Evolutionary conservation across 2,329 filamentous ascomycete species (phyloP).

Genomic region (Pestalotiopsis fici): DNA sequence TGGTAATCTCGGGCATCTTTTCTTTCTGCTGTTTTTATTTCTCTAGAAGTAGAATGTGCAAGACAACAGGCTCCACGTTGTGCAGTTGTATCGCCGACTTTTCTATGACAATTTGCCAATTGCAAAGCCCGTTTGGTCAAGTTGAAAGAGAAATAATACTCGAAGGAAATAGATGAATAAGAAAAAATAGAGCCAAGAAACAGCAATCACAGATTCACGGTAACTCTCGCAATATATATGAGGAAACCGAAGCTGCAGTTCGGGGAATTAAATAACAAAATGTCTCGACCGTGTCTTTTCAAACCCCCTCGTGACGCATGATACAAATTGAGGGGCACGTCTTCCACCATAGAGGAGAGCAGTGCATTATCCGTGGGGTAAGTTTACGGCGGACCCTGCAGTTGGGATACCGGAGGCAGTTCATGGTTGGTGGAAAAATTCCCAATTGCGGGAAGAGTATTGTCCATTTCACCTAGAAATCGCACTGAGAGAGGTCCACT

Average conservation of each 20-base stretch:
- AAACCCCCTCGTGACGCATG: not conserved
- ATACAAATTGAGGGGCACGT: not conserved
- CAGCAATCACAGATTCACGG: not conserved
- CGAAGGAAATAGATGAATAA: not conserved
- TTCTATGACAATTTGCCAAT: too few species aligned
- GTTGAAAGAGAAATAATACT: not conserved
- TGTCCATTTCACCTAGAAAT: not conserved
- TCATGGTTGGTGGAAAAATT: slow-evolving; percentile 11
- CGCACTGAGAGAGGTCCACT: not conserved
- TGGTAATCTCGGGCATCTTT: slow-evolving; percentile 61
- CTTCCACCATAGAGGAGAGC: not conserved
- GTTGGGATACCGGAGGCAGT: not conserved
- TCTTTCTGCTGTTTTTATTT: not conserved
- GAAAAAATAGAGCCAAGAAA: not conserved
- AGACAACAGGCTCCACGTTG: not conserved
- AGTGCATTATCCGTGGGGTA: slow-evolving; percentile 8
- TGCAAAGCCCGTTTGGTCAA: too few species aligned
- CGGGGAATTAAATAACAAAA: not conserved
- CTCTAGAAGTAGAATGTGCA: not conserved
- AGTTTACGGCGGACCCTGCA: not conserved
- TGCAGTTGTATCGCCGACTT: not conserved
- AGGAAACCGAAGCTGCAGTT: not conserved
- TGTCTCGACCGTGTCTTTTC: not conserved
- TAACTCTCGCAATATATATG: not conserved
- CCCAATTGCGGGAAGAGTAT: slow-evolving; percentile 1